phyloP scores from a whole-genome alignment of 345 rosid genomes.

The Cardamine occulta region DNA sequence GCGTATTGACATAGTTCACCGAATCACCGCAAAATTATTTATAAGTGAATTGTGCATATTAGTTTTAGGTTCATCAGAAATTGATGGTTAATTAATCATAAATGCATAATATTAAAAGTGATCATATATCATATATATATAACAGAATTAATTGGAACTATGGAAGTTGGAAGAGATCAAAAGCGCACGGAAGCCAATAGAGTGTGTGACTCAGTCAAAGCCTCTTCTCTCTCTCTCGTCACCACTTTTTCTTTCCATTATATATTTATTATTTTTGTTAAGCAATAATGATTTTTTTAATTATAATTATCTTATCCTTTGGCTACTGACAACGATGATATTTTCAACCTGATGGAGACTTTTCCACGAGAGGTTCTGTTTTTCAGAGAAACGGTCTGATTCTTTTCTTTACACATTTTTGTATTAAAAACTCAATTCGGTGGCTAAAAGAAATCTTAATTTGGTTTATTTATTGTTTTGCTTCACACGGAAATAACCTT shows the following conservation, averaged over 20 bases:
- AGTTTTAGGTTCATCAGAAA: neutral
- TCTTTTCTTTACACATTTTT: neutral
- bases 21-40: neutral
- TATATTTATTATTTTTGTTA: neutral
- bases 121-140: no score
- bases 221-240: neutral
- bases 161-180: constrained; percentile 15
- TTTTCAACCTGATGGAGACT: constrained; percentile 31
- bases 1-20: neutral
- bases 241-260: neutral
- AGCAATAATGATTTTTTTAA: neutral
- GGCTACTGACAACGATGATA: constrained; percentile 13
- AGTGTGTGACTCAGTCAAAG: constrained; percentile 18
- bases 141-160: neutral
- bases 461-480: neutral
- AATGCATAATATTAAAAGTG: neutral
- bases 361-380: neutral
- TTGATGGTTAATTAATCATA: neutral
- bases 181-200: constrained; percentile 3
- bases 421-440: no score
- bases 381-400: constrained; percentile 12
- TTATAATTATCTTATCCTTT: constrained; percentile 3
- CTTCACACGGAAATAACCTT: neutral
- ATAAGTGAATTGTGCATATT: neutral
- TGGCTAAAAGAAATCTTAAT: no score